phyloP scores from a whole-genome alignment of 306 rosid genomes.

The Spatholobus suberectus region DNA sequence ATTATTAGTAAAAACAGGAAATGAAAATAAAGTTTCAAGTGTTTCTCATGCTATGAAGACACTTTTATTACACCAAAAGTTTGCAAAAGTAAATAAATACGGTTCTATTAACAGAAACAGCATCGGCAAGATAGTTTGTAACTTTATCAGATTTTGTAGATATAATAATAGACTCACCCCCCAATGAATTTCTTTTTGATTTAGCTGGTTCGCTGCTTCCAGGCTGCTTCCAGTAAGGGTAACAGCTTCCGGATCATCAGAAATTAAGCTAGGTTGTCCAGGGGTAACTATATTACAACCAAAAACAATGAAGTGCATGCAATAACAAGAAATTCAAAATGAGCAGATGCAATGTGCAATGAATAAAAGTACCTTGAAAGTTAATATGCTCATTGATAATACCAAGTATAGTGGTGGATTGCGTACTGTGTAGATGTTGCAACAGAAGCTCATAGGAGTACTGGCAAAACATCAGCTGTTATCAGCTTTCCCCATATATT shows the following conservation, averaged over 20 bases:
- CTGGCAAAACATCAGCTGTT: slow-evolving; percentile 55
- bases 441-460: slow-evolving; percentile 92
- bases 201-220: slow-evolving; percentile 81
- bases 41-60: not conserved
- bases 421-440: slow-evolving; percentile 82
- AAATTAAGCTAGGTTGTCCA: slow-evolving; percentile 84
- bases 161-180: slow-evolving; percentile 71
- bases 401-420: slow-evolving; percentile 86
- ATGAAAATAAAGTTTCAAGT: not conserved
- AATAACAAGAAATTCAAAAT: slow-evolving; percentile 28
- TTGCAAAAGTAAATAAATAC: slow-evolving; percentile 22
- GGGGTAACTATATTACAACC: slow-evolving; percentile 66
- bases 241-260: slow-evolving; percentile 89
- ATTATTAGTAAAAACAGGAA: not conserved
- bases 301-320: slow-evolving; percentile 4
- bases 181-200: slow-evolving; percentile 93
- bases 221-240: slow-evolving; percentile 86
- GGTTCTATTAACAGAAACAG: slow-evolving; percentile 7
- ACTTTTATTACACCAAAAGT: not conserved
- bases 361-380: slow-evolving; percentile 77
- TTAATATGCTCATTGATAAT: slow-evolving; percentile 91
- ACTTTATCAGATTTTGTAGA: not conserved
- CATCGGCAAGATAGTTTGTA: slow-evolving; percentile 13
- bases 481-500: slow-evolving; percentile 24
- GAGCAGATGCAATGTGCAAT: slow-evolving; percentile 30